Evolutionary conservation across 768 basidiomycete species (phyloP).

Genomic region (Boletus sp.): DNA sequence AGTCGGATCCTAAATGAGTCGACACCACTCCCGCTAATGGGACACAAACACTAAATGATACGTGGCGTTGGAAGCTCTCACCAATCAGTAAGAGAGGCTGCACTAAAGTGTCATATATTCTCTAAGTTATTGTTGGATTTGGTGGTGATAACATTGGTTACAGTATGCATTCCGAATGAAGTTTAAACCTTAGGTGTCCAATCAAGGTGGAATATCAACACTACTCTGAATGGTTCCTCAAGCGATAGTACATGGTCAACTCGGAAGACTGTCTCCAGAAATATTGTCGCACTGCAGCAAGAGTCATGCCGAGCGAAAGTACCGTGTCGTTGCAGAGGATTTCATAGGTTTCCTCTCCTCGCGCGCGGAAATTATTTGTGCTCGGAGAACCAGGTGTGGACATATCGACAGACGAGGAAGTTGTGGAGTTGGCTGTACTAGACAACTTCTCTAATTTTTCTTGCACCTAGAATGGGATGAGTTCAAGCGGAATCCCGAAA

Average conservation of each 20-base stretch:
- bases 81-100: neutral
- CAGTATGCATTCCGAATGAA: neutral
- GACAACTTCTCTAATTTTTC: constrained; percentile 74
- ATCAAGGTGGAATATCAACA: constrained; percentile 1
- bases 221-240: constrained; percentile 29
- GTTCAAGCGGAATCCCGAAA: neutral
- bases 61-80: neutral
- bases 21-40: neutral
- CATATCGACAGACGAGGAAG: constrained; percentile 37
- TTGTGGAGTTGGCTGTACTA: constrained; percentile 30
- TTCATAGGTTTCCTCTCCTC: constrained; percentile 76
- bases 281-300: constrained; percentile 88
- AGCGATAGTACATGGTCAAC: constrained; percentile 74
- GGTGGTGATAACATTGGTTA: neutral
- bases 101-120: constrained; percentile 18
- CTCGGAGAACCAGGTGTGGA: constrained; percentile 34
- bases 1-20: neutral
- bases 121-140: constrained; percentile 17
- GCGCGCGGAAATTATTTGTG: constrained; percentile 21
- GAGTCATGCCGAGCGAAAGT: constrained; percentile 82
- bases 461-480: constrained; percentile 55
- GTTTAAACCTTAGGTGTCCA: neutral
- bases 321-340: constrained; percentile 85
- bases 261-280: constrained; percentile 80
- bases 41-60: neutral